A percentile compares a stretch with the other conserved stretches of the same genome.
These are phyloP conservation scores for Crithidia bombi DNA, from an alignment of 208 protist species.

Conservation along the genomic window DNA sequence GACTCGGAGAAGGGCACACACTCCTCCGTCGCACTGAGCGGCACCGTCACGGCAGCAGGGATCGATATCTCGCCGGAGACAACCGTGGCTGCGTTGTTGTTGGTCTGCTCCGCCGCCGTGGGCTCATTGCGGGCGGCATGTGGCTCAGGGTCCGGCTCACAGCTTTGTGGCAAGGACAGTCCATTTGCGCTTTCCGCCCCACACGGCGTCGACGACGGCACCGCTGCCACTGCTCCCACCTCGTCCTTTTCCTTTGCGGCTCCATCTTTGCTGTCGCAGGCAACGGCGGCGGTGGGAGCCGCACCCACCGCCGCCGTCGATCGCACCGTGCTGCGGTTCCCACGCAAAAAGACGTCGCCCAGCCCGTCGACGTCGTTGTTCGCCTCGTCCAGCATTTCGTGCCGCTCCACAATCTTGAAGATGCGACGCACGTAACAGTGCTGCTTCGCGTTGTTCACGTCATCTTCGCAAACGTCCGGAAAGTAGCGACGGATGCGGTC, in stretches of 20 bases:
- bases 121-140: neutral
- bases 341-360: conserved; percentile 48
- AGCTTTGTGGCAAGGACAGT: neutral
- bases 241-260: neutral
- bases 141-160: neutral
- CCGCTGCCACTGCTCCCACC: neutral
- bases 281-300: conserved; percentile 7
- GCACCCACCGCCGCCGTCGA: conserved; percentile 9
- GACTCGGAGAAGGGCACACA: conserved; percentile 35
- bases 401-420: conserved; percentile 30
- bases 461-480: conserved; percentile 44
- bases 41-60: conserved; percentile 12
- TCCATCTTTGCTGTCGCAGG: neutral
- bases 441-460: conserved; percentile 57
- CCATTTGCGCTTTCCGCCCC: neutral
- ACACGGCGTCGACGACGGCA: neutral
- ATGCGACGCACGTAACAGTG: conserved; percentile 52
- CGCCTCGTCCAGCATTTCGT: conserved; percentile 8
- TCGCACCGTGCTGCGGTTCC: conserved; percentile 32
- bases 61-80: too few species aligned
- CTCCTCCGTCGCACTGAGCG: conserved; percentile 34
- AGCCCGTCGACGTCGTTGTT: conserved; percentile 27
- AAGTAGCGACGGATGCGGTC: conserved; percentile 55
- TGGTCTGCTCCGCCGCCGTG: neutral
- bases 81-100: too few species aligned